Percentiles rank a stretch among this genome's conserved stretches.
Evolutionary conservation across 2,329 filamentous ascomycete species (phyloP).

Genomic region (Arthrocladium fulminans): DNA sequence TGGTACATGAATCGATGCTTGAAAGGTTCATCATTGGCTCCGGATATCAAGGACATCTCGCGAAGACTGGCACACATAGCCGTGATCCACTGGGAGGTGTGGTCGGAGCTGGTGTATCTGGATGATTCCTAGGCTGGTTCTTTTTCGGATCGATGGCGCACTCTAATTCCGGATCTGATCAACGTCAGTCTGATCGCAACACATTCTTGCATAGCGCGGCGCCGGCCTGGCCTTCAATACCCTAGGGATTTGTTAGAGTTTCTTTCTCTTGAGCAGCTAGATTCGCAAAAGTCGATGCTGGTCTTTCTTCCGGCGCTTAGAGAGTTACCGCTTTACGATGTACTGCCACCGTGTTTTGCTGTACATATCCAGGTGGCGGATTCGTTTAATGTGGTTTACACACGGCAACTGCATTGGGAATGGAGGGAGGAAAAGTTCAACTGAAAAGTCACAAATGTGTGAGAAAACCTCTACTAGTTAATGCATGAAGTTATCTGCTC

Average conservation of each 20-base stretch:
- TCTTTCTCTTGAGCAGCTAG: too few species aligned
- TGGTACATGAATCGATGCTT: conserved; percentile 17
- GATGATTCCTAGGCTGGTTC: background rate
- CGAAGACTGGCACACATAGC: conserved; percentile 74
- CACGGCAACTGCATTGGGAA: background rate
- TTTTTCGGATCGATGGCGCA: background rate
- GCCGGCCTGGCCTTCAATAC: background rate
- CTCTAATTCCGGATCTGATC: background rate
- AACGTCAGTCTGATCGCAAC: too few species aligned
- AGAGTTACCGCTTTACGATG: too few species aligned
- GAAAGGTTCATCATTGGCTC: conserved; percentile 10
- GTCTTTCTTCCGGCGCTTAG: too few species aligned
- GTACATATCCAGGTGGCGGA: too few species aligned
- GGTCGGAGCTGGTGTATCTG: conserved; percentile 64
- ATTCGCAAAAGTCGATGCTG: too few species aligned
- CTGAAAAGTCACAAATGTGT: too few species aligned
- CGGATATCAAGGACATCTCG: conserved; percentile 47
- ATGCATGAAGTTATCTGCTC: too few species aligned
- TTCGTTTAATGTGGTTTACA: too few species aligned
- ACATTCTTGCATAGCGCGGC: background rate
- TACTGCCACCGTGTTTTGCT: too few species aligned
- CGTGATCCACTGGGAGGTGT: conserved; percentile 82
- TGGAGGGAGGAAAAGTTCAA: background rate
- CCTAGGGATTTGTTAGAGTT: too few species aligned
- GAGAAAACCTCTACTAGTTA: too few species aligned